These are phyloP conservation scores for Microcos paniculata DNA, from an alignment of 345 rosid genomes.

Conservation along the genomic window DNA sequence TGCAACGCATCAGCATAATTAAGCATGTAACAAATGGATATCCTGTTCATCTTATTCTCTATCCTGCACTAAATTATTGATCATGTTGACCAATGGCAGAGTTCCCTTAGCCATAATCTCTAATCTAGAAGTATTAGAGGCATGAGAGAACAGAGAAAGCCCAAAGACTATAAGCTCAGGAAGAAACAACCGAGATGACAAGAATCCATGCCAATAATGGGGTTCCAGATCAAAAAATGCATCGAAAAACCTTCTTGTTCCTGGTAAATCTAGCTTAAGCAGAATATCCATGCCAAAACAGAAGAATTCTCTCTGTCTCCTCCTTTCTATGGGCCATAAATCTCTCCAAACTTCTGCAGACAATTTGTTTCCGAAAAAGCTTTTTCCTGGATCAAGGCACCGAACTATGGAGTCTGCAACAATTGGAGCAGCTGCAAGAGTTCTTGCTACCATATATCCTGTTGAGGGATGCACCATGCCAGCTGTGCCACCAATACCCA, in stretches of 20 bases:
- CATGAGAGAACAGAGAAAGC: constrained; percentile 74
- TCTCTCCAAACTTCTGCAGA: constrained; percentile 88
- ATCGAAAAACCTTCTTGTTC: constrained; percentile 87
- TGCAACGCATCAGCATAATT: not conserved
- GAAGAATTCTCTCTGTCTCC: constrained; percentile 97
- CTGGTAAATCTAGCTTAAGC: constrained; percentile 80
- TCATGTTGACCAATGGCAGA: constrained; percentile 79
- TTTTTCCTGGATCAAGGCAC: constrained; percentile 54
- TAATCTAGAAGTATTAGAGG: constrained; percentile 84
- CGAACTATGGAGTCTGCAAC: constrained; percentile 80
- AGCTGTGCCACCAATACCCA: constrained; percentile 95
- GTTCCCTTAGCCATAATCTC: constrained; percentile 99
- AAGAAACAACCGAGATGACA: constrained; percentile 89
- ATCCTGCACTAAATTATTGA: constrained; percentile 73
- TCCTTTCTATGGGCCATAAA: constrained; percentile 90
- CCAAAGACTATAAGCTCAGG: constrained; percentile 81
- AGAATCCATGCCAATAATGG: constrained; percentile 38
- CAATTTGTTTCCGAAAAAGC: constrained; percentile 51
- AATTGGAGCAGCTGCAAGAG: constrained; percentile 93
- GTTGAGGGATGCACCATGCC: constrained; percentile 42
- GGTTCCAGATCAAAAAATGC: constrained; percentile 81
- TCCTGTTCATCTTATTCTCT: constrained; percentile 47
- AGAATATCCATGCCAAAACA: constrained; percentile 99
- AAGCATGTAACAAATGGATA: not conserved
- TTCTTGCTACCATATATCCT: constrained; percentile 99